These are phyloP conservation scores for Colletotrichum endophyticum DNA, from an alignment of 2,329 filamentous ascomycete species.

Conservation along the genomic window DNA sequence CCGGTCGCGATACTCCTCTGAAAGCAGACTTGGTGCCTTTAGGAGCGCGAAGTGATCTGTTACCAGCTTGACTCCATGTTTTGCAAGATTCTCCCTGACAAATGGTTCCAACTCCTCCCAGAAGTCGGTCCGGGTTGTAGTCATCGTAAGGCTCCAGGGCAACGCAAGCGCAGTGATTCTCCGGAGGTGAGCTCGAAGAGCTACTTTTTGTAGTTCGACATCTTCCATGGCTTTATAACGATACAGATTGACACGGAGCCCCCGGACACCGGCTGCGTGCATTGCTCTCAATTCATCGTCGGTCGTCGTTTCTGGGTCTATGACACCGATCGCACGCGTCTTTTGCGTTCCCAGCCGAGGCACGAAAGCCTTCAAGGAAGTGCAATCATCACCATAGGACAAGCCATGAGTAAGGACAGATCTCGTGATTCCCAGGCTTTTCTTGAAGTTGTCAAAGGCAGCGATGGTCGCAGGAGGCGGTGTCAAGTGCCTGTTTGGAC, in stretches of 20 bases:
- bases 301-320: slow-evolving; percentile 29
- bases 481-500: slow-evolving; percentile 1
- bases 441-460: slow-evolving; percentile 20
- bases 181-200: slow-evolving; percentile 30
- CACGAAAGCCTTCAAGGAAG: slow-evolving; percentile 35
- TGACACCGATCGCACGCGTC: slow-evolving; percentile 34
- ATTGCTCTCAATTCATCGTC: slow-evolving; percentile 27
- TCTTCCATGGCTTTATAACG: slow-evolving; percentile 39
- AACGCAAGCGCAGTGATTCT: slow-evolving; percentile 24
- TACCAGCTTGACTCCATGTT: slow-evolving; percentile 28
- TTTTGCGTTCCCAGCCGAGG: slow-evolving; percentile 25
- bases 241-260: slow-evolving; percentile 40
- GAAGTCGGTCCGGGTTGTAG: slow-evolving; percentile 33
- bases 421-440: slow-evolving; percentile 29
- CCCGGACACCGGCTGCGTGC: slow-evolving; percentile 32
- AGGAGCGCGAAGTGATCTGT: slow-evolving; percentile 42
- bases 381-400: slow-evolving; percentile 39
- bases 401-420: slow-evolving; percentile 40
- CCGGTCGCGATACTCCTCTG: slow-evolving; percentile 23
- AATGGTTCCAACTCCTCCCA: slow-evolving; percentile 28
- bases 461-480: slow-evolving; percentile 4
- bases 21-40: slow-evolving; percentile 36
- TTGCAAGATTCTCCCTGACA: slow-evolving; percentile 24
- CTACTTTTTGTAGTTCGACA: slow-evolving; percentile 35
- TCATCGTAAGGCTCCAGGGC: slow-evolving; percentile 35